Evolutionary conservation across 2,329 filamentous ascomycete species (phyloP).

Genomic region (Dryadomyces quercus-mongolicae): DNA sequence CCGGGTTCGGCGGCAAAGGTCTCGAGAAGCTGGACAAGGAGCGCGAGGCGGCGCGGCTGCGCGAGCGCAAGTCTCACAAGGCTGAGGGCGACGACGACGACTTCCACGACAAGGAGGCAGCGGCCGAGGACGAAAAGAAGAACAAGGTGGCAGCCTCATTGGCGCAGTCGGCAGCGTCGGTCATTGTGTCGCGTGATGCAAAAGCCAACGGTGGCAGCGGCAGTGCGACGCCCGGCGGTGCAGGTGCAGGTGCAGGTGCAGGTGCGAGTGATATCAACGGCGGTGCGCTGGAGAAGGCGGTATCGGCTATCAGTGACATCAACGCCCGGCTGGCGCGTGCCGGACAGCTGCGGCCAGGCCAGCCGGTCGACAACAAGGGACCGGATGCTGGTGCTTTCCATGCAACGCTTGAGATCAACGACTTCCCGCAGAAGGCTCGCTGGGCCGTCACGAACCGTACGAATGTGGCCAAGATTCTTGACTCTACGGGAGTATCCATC

Average conservation of each 20-base stretch:
- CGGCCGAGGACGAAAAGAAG: conserved; percentile 52
- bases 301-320: conserved; percentile 82
- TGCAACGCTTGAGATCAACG: conserved; percentile 95
- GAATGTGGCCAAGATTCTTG: conserved; percentile 95
- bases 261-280: conserved; percentile 14
- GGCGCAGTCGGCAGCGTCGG: conserved; percentile 50
- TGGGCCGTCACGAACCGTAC: conserved; percentile 98
- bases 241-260: background rate
- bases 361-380: conserved; percentile 96
- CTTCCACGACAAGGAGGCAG: conserved; percentile 52
- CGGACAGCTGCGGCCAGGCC: conserved; percentile 78
- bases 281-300: conserved; percentile 65
- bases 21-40: conserved; percentile 85
- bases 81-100: conserved; percentile 78
- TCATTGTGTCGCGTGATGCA: conserved; percentile 39
- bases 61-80: conserved; percentile 82
- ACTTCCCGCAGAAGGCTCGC: conserved; percentile 95
- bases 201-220: conserved; percentile 27
- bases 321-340: conserved; percentile 82
- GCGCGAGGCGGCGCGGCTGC: conserved; percentile 72
- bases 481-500: conserved; percentile 88
- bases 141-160: conserved; percentile 54
- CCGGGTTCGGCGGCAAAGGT: conserved; percentile 90
- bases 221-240: conserved; percentile 7
- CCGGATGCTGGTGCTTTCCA: conserved; percentile 95